Evolutionary conservation across 768 basidiomycete species (phyloP).

Genomic region (Pleurotus eryngii): DNA sequence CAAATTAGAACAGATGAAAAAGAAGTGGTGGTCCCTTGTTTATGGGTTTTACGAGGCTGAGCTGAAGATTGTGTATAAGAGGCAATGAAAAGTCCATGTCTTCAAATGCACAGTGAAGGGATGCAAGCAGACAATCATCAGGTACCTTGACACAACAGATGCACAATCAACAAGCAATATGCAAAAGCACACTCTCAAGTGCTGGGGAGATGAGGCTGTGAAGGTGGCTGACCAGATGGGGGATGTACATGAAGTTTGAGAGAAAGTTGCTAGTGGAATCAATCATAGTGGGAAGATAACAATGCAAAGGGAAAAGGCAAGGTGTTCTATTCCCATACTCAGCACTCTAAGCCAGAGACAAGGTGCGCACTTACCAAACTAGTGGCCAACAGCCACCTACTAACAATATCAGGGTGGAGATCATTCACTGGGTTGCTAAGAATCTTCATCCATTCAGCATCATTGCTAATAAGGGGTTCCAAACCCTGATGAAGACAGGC

Average conservation of each 20-base stretch:
- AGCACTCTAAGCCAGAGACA: constrained; percentile 21
- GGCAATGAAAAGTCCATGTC: constrained; percentile 14
- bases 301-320: constrained; percentile 20
- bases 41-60: constrained; percentile 23
- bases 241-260: neutral
- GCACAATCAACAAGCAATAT: constrained; percentile 25
- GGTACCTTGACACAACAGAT: constrained; percentile 23
- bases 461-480: constrained; percentile 27
- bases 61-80: constrained; percentile 14
- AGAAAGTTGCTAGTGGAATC: neutral
- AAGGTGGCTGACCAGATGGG: constrained; percentile 11
- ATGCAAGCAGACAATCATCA: constrained; percentile 13
- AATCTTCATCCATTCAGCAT: constrained; percentile 28
- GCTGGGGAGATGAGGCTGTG: constrained; percentile 27
- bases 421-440: constrained; percentile 32
- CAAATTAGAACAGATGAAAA: constrained; percentile 11
- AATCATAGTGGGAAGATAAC: constrained; percentile 19
- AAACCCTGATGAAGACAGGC: constrained; percentile 28
- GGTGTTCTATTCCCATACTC: constrained; percentile 25
- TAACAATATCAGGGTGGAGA: constrained; percentile 19
- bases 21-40: constrained; percentile 23
- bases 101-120: constrained; percentile 20
- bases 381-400: no score
- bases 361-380: constrained; percentile 17
- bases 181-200: constrained; percentile 19